Conservation (phyloP, 83 land plant genomes). For the Diphasiastrum complanatum region DNA sequence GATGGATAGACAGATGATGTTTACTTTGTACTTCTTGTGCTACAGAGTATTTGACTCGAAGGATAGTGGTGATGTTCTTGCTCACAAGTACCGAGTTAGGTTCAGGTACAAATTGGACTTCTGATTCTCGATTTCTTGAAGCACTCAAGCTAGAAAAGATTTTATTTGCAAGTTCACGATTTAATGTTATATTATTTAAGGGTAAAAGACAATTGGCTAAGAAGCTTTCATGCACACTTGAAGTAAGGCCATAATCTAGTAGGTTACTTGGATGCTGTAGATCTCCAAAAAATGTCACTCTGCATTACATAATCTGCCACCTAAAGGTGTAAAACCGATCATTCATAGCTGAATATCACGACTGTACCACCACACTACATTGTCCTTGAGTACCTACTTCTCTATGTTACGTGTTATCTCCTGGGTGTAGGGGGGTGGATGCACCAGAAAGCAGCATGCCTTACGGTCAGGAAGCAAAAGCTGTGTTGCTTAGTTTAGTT, state of each 20-base stretch:
- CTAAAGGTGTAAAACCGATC: no score
- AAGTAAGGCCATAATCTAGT: not conserved
- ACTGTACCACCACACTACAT: constrained; percentile 58
- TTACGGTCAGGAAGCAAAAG: constrained; percentile 74
- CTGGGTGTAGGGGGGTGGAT: constrained; percentile 77
- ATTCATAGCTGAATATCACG: no score
- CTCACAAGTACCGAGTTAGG: constrained; percentile 19
- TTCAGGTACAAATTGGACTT: constrained; percentile 6
- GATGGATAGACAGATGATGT: not conserved
- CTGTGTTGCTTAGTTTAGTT: constrained; percentile 52
- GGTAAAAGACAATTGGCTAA: not conserved
- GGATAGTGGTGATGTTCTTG: constrained; percentile 10
- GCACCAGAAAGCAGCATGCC: constrained; percentile 87
- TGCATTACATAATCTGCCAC: no score
- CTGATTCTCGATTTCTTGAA: not conserved
- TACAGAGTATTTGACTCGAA: constrained; percentile 19
- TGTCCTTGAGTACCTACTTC: constrained; percentile 27
- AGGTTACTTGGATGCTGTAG: no score
- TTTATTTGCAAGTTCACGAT: constrained; percentile 44
- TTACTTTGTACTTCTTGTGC: not conserved
- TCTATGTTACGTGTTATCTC: not conserved
- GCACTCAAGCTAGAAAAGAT: not conserved
- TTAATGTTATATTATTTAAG: no score
- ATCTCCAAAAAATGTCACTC: no score
- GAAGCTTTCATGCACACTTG: not conserved